A percentile compares a stretch with the other conserved stretches of the same genome.
Evolutionary conservation across 2,329 filamentous ascomycete species (phyloP).

Genomic region (Fusarium pilosicola): DNA sequence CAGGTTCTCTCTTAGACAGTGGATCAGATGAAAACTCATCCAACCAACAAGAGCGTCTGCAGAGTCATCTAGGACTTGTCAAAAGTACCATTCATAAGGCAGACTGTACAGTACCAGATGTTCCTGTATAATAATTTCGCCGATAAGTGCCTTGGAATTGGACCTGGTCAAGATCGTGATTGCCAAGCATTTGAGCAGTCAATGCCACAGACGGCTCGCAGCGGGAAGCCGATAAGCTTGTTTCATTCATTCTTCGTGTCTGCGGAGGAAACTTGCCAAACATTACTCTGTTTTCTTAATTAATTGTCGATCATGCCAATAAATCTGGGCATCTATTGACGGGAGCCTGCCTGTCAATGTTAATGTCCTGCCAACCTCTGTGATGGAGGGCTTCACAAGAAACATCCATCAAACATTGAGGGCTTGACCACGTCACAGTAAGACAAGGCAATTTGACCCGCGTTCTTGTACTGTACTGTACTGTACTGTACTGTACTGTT

Average conservation of each 20-base stretch:
- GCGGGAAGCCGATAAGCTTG: slow-evolving; percentile 39
- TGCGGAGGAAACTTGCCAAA: slow-evolving; percentile 8
- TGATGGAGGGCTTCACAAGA: slow-evolving; percentile 24
- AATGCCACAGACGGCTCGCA: slow-evolving; percentile 8
- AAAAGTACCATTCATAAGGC: not conserved
- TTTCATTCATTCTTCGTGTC: slow-evolving; percentile 19
- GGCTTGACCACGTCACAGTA: slow-evolving; percentile 20
- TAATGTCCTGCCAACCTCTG: not conserved
- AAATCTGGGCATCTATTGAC: slow-evolving; percentile 25
- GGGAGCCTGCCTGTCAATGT: slow-evolving; percentile 6
- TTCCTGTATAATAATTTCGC: not conserved
- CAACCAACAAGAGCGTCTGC: slow-evolving; percentile 12
- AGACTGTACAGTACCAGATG: not conserved
- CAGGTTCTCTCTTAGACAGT: slow-evolving; percentile 22
- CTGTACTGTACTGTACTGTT: slow-evolving; percentile 1
- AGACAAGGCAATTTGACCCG: not conserved
- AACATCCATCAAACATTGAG: not conserved
- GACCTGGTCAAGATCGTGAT: slow-evolving; percentile 6
- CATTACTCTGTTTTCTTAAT: slow-evolving; percentile 2
- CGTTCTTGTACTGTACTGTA: slow-evolving; percentile 11
- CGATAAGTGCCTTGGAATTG: not conserved
- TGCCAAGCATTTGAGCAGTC: slow-evolving; percentile 22
- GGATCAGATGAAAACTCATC: slow-evolving; percentile 21
- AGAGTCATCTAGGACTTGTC: slow-evolving; percentile 14
- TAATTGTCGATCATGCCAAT: not conserved